Base-by-base conservation (phyloP, 768 basidiomycete species). In the Leccinum longicurvipes region DNA sequence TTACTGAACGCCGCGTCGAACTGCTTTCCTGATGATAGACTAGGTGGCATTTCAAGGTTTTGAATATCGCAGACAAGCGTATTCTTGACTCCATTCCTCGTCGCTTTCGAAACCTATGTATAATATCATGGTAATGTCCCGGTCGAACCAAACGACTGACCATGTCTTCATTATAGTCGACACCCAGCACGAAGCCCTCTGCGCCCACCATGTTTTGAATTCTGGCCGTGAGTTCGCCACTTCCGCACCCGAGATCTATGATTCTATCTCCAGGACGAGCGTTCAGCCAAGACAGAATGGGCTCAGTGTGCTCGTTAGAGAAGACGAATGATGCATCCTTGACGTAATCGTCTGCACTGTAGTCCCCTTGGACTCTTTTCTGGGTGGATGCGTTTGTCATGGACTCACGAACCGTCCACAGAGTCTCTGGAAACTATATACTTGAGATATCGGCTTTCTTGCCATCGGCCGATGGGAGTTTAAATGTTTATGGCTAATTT, bases 1-100 rank as follows among this genome's bases (percentile, higher is more conserved):
- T 87, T 91, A 51, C 85, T 86, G 74, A 94, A 94, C 2, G 87
- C 86, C 0, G 82, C 84, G 64, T 92, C 87, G 59, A 85, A 90
- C 47, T 75, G 74, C 25, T 71, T 73, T 8, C 73, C 73, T 24
- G 63, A 52, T 17, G 61, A 59, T 0, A 61, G 54, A 0, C 70
- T 64, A 15, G 61, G 46, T 0, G 77, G 76, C 8, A 79, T 60
- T 23, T 67, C 63, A 29, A 82, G 64, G 14, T 64, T 55, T 59
- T 87, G 85, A 17, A 83, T 73, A 59, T 90, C 87, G 15, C 77
- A 74, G 23, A 82, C 71, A 47, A 82, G 80, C 0, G 74, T 75
- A 56, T 77, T 67, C 53, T 72, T 63, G 21, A 83, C 65, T 1
- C 83, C 82, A 36, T 78, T 79, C 17, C 51, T 59, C 44, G 66